phyloP scores from a whole-genome alignment of 345 rosid species.

The Trapa incisa region DNA sequence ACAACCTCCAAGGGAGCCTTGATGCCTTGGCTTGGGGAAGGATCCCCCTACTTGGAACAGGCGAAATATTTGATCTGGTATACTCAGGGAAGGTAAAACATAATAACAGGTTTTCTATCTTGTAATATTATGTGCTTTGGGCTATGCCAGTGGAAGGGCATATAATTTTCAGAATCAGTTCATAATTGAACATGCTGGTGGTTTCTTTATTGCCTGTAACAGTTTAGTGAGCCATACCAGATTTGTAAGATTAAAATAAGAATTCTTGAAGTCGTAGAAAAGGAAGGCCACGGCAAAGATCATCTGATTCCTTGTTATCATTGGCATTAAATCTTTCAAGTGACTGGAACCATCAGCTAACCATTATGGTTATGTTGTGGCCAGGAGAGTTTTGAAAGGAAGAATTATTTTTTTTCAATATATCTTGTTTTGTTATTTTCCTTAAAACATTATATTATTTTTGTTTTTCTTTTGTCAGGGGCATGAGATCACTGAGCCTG shows the following conservation, averaged over 20 bases:
- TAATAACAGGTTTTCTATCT: not conserved
- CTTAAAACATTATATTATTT: not conserved
- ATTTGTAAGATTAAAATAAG: not conserved
- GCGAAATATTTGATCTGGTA: slow-evolving; percentile 61
- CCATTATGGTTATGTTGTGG: not conserved
- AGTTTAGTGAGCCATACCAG: not conserved
- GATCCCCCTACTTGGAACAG: slow-evolving; percentile 59
- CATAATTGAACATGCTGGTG: not conserved
- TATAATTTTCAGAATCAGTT: not conserved
- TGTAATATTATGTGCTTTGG: not conserved
- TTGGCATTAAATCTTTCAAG: not conserved
- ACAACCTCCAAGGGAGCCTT: slow-evolving; percentile 63
- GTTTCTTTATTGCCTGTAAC: no score
- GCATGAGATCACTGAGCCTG: slow-evolving; percentile 30
- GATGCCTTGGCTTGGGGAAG: slow-evolving; percentile 89
- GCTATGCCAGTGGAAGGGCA: not conserved
- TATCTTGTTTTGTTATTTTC: not conserved
- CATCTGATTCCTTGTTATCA: not conserved
- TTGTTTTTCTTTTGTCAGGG: slow-evolving; percentile 25
- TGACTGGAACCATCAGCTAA: not conserved
- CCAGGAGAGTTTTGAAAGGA: not conserved
- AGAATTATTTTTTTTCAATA: not conserved
- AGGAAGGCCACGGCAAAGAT: not conserved
- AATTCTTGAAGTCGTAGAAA: not conserved
- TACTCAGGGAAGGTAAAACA: slow-evolving; percentile 46